Base-by-base conservation (phyloP, 108 stramenopile species). In the Craspedostauros australis region DNA sequence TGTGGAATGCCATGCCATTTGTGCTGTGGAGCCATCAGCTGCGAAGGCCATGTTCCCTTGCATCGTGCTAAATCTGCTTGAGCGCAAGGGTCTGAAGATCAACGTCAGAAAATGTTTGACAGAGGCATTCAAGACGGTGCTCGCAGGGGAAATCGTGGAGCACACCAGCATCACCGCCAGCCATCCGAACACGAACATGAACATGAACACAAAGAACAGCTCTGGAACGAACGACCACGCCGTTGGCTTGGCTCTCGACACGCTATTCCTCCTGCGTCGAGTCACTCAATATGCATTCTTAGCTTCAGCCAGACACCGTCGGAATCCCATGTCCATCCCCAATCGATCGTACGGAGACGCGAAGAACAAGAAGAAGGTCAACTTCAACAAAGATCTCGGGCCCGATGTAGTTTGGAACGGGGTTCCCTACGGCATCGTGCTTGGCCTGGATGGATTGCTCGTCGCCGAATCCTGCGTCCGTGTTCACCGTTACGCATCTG, bases 391-490 rank as follows among this genome's bases (percentile, higher is more conserved):
- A 27, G 38, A 44, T 18, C 29, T 69, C 20, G 54, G 46, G 19
- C 23, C 27, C 22, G 18, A 26, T 2, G 30, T 23, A 18, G 47
- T 54, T 38, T 91, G 84, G 88, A 41, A 66, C 54, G 88, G 88
- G 15, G 25, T 86, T 24, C 75, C 81, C 26, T 86, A 62, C 54
- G 86, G 90, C 9, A 52, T 74, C 39, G 82, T 80, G 16, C 38
- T 91, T 16, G 54, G 60, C 0, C 48, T 91, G 20, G 67, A 74
- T 49, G 90, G 90, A 18, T 51, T 76, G 15, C 50, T 64, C 39
- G 63, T 88, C 26, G 84, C 80, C 15, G 31, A 49, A 27, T 81
- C 84, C 28, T 86, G 86, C 39, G 60, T 84, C 20, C 18, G 62
- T 15, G 50, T 66, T 29, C 72, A 72, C 42, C 67, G 75, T 14